Evolutionary conservation across 352 stramenopile species (phyloP).

Genomic region (Paralagenidium karlingii): DNA sequence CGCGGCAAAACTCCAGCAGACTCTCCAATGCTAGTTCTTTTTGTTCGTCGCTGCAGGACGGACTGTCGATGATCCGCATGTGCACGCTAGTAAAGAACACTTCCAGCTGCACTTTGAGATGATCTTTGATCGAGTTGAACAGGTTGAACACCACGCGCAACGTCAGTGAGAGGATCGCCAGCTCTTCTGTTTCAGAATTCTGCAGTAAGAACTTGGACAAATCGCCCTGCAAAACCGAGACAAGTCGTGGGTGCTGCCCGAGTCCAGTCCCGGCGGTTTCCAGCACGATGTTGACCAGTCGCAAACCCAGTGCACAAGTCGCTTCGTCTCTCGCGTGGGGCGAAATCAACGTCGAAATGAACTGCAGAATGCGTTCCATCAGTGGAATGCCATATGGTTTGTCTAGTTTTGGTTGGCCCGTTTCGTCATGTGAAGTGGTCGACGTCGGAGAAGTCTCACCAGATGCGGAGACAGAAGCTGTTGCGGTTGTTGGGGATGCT

Average conservation of each 20-base stretch:
- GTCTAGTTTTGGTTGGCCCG: slow-evolving; percentile 1
- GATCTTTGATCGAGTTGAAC: slow-evolving; percentile 98
- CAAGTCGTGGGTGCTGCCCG: slow-evolving; percentile 52
- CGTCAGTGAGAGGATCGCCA: slow-evolving; percentile 83
- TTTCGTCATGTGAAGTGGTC: too few relatives aligned
- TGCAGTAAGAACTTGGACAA: slow-evolving; percentile 96
- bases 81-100: slow-evolving; percentile 98
- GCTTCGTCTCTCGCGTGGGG: slow-evolving; percentile 82
- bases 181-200: slow-evolving; percentile 92
- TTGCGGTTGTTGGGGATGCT: too few relatives aligned
- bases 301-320: slow-evolving; percentile 85
- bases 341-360: slow-evolving; percentile 90
- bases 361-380: slow-evolving; percentile 89
- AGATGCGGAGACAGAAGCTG: too few relatives aligned
- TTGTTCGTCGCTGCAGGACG: slow-evolving; percentile 71
- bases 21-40: slow-evolving; percentile 87
- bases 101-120: slow-evolving; percentile 98
- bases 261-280: slow-evolving; percentile 87
- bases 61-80: slow-evolving; percentile 87
- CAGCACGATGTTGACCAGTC: slow-evolving; percentile 95
- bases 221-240: slow-evolving; percentile 88
- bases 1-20: slow-evolving; percentile 95
- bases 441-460: too few relatives aligned
- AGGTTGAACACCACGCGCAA: slow-evolving; percentile 98
- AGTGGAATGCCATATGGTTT: slow-evolving; percentile 78